Base-by-base conservation (phyloP, 352 stramenopile species). In the Plasmopara muralis region DNA sequence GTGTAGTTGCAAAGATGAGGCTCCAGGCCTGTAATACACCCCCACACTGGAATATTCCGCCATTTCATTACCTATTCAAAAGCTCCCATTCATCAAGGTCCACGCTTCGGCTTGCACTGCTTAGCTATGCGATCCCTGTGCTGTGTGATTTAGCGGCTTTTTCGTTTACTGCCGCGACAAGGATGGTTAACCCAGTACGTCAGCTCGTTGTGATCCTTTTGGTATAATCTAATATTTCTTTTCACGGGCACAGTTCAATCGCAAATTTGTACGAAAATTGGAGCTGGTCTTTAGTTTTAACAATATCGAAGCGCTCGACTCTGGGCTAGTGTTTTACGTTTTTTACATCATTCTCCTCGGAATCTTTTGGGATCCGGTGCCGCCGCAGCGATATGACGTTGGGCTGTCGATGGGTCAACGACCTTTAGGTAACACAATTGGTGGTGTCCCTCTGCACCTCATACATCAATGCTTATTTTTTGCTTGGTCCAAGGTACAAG, bases 251-350 rank as follows among this genome's bases (percentile, higher is more conserved):
- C 60, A 93, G 83, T 93, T 93, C 46, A 93, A 93, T 52, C 80
- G 83, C 25, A 68, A 52, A 6, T 93, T 93, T 50, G 83, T 93
- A 49, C 78, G 85, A 47, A 83, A 88, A 34, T 64, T 90, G 28
- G 83, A 93, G 55, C 85, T 88, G 68, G 78, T 92, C 13, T 93
- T 93, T 57, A 92, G 77, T 47, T 93, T 90, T 58, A 90, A 91
- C 47, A 78, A 93, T 64, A 77, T 88, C 25, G 83, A 93, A 13
- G 83, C 81, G 15, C 72, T 90, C 5, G 83, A 93, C 62, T 90
- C 81, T 10, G 83, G 83, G 0, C 59, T 93, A 38, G 83, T 93
- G 14, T 92, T 93, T 49, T 93, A 93, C 61, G 78, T 93, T 28
- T 90, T 93, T 53, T 93, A 93, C 61, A 86, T 85, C 20, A 68